Conservation (phyloP, 306 rosid genomes). For the Alnus rubra region DNA sequence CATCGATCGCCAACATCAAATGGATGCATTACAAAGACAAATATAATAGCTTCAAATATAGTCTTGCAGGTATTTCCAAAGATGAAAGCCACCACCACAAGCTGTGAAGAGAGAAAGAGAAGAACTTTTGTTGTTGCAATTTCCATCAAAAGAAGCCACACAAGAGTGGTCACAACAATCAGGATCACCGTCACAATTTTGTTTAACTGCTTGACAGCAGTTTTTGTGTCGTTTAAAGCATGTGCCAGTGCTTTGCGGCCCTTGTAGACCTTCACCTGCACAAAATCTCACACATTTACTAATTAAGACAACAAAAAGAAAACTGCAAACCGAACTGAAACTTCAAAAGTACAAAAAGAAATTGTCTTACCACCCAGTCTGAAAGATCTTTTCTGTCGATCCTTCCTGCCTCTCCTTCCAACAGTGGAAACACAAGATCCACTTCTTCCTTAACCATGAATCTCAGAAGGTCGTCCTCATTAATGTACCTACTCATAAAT, state of each 20-base stretch:
- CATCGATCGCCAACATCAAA: conserved; percentile 96
- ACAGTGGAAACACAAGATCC: conserved; percentile 58
- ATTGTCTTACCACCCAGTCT: conserved; percentile 76
- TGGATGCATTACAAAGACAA: conserved; percentile 96
- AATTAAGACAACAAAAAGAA: neutral
- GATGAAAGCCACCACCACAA: conserved; percentile 71
- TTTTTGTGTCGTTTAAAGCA: conserved; percentile 83
- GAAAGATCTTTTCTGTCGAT: conserved; percentile 68
- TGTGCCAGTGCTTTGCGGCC: conserved; percentile 86
- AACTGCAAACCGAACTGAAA: conserved; percentile 1
- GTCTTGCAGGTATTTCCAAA: conserved; percentile 94
- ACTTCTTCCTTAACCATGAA: conserved; percentile 91
- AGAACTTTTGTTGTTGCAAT: conserved; percentile 87
- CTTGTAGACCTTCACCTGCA: conserved; percentile 78
- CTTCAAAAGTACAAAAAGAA: neutral
- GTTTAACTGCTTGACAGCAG: conserved; percentile 82
- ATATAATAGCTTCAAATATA: conserved; percentile 80
- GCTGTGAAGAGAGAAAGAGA: conserved; percentile 72
- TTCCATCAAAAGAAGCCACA: conserved; percentile 89
- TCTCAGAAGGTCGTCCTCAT: conserved; percentile 64
- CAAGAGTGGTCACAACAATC: conserved; percentile 44
- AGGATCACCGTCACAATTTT: conserved; percentile 62
- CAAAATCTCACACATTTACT: conserved; percentile 11
- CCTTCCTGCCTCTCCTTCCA: conserved; percentile 52
- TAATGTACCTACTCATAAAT: conserved; percentile 57